These are phyloP conservation scores for Suillus lakei DNA, from an alignment of 768 basidiomycete species.

Conservation along the genomic window DNA sequence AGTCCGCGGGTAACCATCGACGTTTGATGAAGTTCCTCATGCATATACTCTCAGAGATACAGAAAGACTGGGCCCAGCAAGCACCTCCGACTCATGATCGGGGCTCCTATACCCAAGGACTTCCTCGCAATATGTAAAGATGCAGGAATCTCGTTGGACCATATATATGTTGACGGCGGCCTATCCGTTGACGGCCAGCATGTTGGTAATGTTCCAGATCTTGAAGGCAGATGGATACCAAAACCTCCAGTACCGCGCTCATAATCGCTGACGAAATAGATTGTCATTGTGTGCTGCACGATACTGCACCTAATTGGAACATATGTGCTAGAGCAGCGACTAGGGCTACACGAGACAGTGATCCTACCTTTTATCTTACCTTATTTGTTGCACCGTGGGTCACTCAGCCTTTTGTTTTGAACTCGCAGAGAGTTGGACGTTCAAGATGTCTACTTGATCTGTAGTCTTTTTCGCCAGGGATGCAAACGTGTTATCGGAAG, in stretches of 20 bases:
- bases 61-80: slow-evolving; percentile 46
- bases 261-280: neutral
- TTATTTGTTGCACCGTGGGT: neutral
- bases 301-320: slow-evolving; percentile 1
- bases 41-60: slow-evolving; percentile 49
- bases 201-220: slow-evolving; percentile 40
- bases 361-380: neutral
- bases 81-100: slow-evolving; percentile 55
- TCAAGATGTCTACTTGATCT: neutral
- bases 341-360: neutral
- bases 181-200: slow-evolving; percentile 48
- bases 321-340: neutral
- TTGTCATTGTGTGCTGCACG: slow-evolving; percentile 4
- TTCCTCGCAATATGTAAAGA: slow-evolving; percentile 57
- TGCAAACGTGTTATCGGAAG: neutral
- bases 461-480: neutral
- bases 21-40: slow-evolving; percentile 8
- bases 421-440: neutral
- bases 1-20: slow-evolving; percentile 24
- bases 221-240: slow-evolving; percentile 43
- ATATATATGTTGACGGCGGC: slow-evolving; percentile 46
- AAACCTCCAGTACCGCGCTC: neutral
- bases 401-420: neutral
- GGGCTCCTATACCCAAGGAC: slow-evolving; percentile 60
- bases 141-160: slow-evolving; percentile 45